Evolutionary conservation across 2,329 filamentous ascomycete species (phyloP).

Genomic region (Fusarium tuaranense): DNA sequence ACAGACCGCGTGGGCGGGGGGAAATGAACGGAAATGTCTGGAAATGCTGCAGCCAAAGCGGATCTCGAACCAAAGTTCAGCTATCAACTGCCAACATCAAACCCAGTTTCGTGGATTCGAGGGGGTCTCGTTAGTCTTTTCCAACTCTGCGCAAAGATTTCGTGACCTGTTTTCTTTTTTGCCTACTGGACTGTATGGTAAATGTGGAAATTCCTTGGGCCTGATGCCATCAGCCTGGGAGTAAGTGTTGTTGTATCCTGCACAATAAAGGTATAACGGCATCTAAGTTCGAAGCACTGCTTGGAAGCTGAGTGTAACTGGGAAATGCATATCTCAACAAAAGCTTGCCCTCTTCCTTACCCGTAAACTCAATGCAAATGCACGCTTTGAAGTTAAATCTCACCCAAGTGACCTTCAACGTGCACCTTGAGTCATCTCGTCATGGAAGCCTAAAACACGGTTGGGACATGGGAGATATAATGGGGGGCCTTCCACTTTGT

Average conservation of each 20-base stretch:
- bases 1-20: background rate
- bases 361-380: background rate
- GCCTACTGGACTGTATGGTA: background rate
- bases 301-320: background rate
- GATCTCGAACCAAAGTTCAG: background rate
- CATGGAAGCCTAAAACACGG: background rate
- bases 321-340: background rate
- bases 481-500: background rate
- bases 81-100: background rate
- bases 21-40: background rate
- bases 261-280: background rate
- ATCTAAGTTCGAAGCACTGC: background rate
- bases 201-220: background rate
- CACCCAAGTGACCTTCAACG: background rate
- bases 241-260: background rate
- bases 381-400: background rate
- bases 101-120: background rate
- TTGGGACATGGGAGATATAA: background rate
- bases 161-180: background rate
- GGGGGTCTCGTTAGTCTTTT: background rate
- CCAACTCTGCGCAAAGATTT: background rate
- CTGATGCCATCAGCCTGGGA: background rate
- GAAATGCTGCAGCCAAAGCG: background rate
- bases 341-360: background rate
- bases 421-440: background rate